Evolutionary conservation across 2,329 filamentous ascomycete species (phyloP).

Genomic region (Chaetomiaceae sp.): DNA sequence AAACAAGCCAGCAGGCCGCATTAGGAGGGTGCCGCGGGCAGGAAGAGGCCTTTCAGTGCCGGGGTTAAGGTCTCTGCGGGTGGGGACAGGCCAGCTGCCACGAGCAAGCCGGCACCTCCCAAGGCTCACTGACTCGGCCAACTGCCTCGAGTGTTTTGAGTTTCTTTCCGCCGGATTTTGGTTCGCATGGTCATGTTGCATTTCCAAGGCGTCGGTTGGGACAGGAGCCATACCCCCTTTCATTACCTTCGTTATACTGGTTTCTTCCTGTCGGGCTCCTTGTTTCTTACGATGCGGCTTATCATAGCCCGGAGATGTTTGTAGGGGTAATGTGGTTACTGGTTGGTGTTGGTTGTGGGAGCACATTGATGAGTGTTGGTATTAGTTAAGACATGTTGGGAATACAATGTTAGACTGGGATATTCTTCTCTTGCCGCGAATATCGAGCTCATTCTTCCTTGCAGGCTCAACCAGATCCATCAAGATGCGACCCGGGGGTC

Average conservation of each 20-base stretch:
- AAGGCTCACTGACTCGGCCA: background rate
- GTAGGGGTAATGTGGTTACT: background rate
- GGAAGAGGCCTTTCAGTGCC: background rate
- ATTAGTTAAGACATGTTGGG: background rate
- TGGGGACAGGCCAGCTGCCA: background rate
- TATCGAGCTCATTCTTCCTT: too few relatives aligned
- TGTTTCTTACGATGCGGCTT: background rate
- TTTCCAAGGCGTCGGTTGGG: conserved; percentile 15
- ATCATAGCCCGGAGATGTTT: background rate
- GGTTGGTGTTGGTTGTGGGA: too few relatives aligned
- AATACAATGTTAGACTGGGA: too few relatives aligned
- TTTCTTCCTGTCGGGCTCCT: background rate
- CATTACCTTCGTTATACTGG: background rate
- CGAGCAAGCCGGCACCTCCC: background rate
- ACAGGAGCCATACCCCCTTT: conserved; percentile 9
- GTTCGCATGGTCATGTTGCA: conserved; percentile 6
- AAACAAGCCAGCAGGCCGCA: conserved; percentile 46
- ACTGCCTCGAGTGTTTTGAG: background rate
- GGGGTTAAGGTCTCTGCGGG: background rate
- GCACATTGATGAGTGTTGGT: background rate
- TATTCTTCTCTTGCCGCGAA: too few relatives aligned
- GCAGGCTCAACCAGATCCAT: too few relatives aligned
- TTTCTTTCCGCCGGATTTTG: background rate
- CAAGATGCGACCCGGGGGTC: too few relatives aligned
- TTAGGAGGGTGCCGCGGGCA: conserved; percentile 26